Percentiles rank a stretch among this genome's conserved stretches.
These are phyloP conservation scores for Colletotrichum tanaceti DNA, from an alignment of 2,329 filamentous ascomycete genomes.

Conservation along the genomic window DNA sequence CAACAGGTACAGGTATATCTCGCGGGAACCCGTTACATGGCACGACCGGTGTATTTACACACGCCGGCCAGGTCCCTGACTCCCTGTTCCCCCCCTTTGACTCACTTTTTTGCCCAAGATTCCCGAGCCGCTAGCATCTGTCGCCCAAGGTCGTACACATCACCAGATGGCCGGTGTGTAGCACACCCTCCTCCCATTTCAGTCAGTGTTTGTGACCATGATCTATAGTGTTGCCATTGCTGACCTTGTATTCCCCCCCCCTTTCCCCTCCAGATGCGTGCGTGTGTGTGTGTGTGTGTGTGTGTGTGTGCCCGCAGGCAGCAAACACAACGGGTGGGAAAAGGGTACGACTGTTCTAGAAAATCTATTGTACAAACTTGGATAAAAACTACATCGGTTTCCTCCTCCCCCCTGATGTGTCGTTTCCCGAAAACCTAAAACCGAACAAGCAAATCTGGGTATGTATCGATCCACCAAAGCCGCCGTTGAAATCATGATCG, in stretches of 20 bases:
- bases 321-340: slow-evolving; percentile 25
- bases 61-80: not conserved
- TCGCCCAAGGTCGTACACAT: slow-evolving; percentile 10
- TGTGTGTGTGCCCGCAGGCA: not conserved
- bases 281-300: not conserved
- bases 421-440: not conserved
- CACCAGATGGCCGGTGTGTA: not conserved
- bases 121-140: slow-evolving; percentile 10
- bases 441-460: not conserved
- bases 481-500: slow-evolving; percentile 3
- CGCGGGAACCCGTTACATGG: slow-evolving; percentile 6
- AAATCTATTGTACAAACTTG: slow-evolving; percentile 22
- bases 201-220: not conserved
- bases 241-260: slow-evolving; percentile 3
- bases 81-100: too few relatives aligned
- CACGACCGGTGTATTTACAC: too few relatives aligned
- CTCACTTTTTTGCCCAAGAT: too few relatives aligned
- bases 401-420: not conserved
- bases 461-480: not conserved
- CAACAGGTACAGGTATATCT: not conserved
- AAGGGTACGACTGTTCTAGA: slow-evolving; percentile 6
- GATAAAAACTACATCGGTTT: not conserved
- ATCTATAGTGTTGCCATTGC: slow-evolving; percentile 17
- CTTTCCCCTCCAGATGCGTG: not conserved
- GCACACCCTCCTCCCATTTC: not conserved